Evolutionary conservation across 75 land plant species (phyloP).

Genomic region (Pseudotsuga menziesii): DNA sequence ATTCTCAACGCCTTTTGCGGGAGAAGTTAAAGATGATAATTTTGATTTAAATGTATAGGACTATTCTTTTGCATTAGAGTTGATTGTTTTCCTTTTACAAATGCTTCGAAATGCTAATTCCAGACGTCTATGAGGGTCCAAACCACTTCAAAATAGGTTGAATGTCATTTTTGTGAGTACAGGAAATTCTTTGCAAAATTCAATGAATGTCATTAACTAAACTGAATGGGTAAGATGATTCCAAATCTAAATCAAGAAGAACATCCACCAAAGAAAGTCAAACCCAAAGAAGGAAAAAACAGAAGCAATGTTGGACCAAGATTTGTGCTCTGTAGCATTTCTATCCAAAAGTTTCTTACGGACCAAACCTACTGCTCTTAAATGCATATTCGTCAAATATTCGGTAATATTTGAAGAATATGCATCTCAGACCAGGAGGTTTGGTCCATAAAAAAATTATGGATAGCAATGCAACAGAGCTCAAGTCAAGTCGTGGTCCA

Average conservation of each 20-base stretch:
- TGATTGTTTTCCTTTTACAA: background rate
- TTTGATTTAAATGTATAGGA: background rate
- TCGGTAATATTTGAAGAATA: background rate
- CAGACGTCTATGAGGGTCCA: background rate
- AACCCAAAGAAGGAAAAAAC: too few relatives aligned
- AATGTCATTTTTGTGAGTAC: background rate
- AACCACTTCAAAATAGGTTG: background rate
- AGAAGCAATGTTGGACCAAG: too few relatives aligned
- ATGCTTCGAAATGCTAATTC: background rate
- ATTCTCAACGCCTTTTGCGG: background rate
- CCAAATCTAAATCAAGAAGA: background rate
- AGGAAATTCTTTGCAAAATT: background rate
- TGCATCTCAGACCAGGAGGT: background rate
- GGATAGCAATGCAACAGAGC: slow-evolving; percentile 1
- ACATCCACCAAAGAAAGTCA: too few relatives aligned
- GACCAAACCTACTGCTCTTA: too few relatives aligned
- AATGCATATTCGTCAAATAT: too few relatives aligned
- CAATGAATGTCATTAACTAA: background rate
- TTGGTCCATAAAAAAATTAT: background rate
- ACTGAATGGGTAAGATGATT: too few relatives aligned
- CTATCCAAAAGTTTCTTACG: too few relatives aligned
- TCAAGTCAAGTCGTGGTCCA: background rate
- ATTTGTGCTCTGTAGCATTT: too few relatives aligned
- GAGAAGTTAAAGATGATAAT: background rate
- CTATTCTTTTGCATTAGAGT: background rate